Base-by-base conservation (phyloP, 2,329 filamentous ascomycete species). In the Phyllosticta capitalensis region DNA sequence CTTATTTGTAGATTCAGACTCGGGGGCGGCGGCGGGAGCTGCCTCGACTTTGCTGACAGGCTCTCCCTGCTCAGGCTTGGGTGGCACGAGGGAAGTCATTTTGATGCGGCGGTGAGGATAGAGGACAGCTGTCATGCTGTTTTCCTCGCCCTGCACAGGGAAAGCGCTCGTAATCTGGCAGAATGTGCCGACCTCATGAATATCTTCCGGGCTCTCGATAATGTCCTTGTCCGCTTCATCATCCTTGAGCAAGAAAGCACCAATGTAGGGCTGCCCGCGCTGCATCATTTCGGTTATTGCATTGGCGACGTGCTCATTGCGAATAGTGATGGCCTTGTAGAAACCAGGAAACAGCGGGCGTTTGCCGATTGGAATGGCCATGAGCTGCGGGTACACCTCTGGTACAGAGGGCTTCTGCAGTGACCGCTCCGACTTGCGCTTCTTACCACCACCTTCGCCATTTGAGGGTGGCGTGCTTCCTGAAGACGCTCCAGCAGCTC, bases 271-370 rank as follows among this genome's bases (percentile, higher is more conserved):
- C 73, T 99, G 95, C 0, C 94, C 94, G 56, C 92, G 83, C 80
- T 95, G 96, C 72, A 97, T 90, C 81, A 96, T 94, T 71, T 99
- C 95, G 61, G 92, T 88, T 65, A 99, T 95, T 21, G 94, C 94
- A 48, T 86, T 85, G 14, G 92, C 88, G 38, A 99, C 94, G 66
- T 94, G 89, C 19, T 89, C 89, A 69, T 99, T 91, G 70, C 90
- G 87, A 66, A 99, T 95, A 3, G 92, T 99, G 66, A 99, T 94
- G 9, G 94, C 92, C 76, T 99, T 99, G 79, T 99, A 99, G 75
- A 97, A 99, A 1, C 94, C 94, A 1, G 94, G 94, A 75, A 97
- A 99, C 12, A 99, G 78, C 10, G 94, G 94, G 57, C 94, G 83
- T 72, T 95, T 91, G 26, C 90, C 89, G 67, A 99, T 96, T 7